A percentile compares a stretch with the other conserved stretches of the same genome.
Conservation (phyloP, 345 rosid genomes). For the Eutrema japonicum region DNA sequence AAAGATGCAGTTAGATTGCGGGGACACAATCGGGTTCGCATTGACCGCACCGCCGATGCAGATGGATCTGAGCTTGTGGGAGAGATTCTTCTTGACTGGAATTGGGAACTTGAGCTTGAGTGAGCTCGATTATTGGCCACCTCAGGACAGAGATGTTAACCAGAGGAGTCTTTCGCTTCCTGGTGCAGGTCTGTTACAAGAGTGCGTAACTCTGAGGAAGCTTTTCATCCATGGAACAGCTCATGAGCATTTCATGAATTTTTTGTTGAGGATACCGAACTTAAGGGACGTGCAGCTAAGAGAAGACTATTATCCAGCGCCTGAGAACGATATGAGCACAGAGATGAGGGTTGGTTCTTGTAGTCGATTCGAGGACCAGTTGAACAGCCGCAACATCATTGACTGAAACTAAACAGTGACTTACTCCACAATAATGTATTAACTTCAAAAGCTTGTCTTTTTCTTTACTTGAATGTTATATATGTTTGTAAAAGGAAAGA, state of each 20-base stretch:
- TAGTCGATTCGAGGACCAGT: slow-evolving; percentile 78
- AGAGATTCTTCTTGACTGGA: slow-evolving; percentile 78
- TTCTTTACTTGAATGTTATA: slow-evolving; percentile 21
- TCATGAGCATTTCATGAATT: slow-evolving; percentile 88
- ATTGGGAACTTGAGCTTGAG: slow-evolving; percentile 59
- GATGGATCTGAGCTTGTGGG: slow-evolving; percentile 92
- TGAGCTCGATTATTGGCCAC: slow-evolving; percentile 92
- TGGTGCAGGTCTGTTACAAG: slow-evolving; percentile 67
- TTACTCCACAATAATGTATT: slow-evolving; percentile 16
- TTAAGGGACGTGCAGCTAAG: slow-evolving; percentile 89
- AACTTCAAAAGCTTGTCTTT: not conserved
- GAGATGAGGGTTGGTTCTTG: slow-evolving; percentile 89
- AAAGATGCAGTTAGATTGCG: slow-evolving; percentile 79
- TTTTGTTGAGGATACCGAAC: slow-evolving; percentile 56
- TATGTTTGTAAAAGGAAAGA: slow-evolving; percentile 36
- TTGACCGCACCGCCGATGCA: slow-evolving; percentile 82
- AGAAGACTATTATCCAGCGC: slow-evolving; percentile 96
- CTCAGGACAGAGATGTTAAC: slow-evolving; percentile 85
- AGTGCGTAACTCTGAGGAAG: slow-evolving; percentile 69
- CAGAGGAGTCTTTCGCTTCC: slow-evolving; percentile 82
- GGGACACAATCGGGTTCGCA: slow-evolving; percentile 68
- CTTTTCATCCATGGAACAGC: slow-evolving; percentile 95
- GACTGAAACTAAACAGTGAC: slow-evolving; percentile 52
- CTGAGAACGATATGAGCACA: slow-evolving; percentile 81
- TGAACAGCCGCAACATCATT: slow-evolving; percentile 60